Percentiles rank a stretch among this genome's conserved stretches.
These are phyloP conservation scores for Amanita rubescens DNA, from an alignment of 768 basidiomycete species.

Conservation along the genomic window DNA sequence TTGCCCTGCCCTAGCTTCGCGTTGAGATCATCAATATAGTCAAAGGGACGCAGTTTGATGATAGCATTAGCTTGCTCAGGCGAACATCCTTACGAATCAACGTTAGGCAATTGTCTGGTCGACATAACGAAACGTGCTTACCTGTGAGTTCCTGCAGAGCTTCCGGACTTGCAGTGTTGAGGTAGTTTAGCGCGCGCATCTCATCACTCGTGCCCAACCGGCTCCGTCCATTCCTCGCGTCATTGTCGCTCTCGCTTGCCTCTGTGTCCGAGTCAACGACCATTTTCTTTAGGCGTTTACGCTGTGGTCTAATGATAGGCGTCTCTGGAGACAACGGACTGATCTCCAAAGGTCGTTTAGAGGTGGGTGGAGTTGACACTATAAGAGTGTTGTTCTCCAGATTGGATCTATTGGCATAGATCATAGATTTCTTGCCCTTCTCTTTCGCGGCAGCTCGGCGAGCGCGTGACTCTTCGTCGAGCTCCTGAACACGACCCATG, in stretches of 20 bases:
- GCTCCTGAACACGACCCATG: slow-evolving; percentile 59
- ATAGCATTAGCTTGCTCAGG: slow-evolving; percentile 76
- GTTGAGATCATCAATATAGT: slow-evolving; percentile 66
- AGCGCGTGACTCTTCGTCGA: slow-evolving; percentile 68
- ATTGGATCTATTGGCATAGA: slow-evolving; percentile 61
- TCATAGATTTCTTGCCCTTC: slow-evolving; percentile 77
- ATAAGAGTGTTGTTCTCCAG: slow-evolving; percentile 35
- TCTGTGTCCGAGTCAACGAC: slow-evolving; percentile 67
- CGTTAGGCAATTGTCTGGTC: slow-evolving; percentile 6
- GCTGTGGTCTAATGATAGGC: slow-evolving; percentile 30
- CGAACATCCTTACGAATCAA: slow-evolving; percentile 52
- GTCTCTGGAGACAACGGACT: slow-evolving; percentile 23
- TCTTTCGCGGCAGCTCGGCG: slow-evolving; percentile 59
- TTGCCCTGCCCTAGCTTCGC: slow-evolving; percentile 76
- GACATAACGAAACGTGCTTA: slow-evolving; percentile 22
- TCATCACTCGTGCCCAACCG: slow-evolving; percentile 34
- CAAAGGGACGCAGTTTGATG: slow-evolving; percentile 72
- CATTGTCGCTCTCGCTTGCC: slow-evolving; percentile 42
- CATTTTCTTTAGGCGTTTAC: slow-evolving; percentile 50
- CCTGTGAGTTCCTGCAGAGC: slow-evolving; percentile 73
- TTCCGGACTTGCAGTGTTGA: slow-evolving; percentile 55
- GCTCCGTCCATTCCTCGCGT: slow-evolving; percentile 21
- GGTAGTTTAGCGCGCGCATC: slow-evolving; percentile 53
- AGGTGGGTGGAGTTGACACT: slow-evolving; percentile 31
- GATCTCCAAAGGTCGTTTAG: slow-evolving; percentile 31